Evolutionary conservation across 768 basidiomycete species (phyloP).

Genomic region (Leccinum arenicola): DNA sequence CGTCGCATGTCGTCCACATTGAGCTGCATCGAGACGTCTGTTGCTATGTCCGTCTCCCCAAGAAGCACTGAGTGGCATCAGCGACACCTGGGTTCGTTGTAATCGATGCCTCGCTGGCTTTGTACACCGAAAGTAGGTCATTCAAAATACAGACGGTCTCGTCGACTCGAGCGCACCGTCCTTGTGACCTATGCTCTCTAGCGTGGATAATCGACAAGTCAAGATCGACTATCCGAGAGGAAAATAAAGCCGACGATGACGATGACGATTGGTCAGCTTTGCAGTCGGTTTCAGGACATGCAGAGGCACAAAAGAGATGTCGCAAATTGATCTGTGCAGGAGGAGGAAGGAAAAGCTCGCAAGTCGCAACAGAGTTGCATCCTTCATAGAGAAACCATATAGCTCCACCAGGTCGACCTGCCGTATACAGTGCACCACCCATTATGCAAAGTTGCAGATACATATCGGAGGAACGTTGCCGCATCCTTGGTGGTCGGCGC

Average conservation of each 20-base stretch:
- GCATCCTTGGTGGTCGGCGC: conserved; percentile 17
- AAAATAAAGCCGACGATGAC: no score
- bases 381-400: conserved; percentile 64
- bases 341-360: conserved; percentile 59
- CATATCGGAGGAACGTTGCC: conserved; percentile 62
- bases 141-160: conserved; percentile 40
- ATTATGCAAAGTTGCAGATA: conserved; percentile 72
- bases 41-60: conserved; percentile 21
- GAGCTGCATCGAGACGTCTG: no score
- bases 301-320: neutral
- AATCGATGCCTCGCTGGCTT: conserved; percentile 51
- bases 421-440: conserved; percentile 69
- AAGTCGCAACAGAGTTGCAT: conserved; percentile 56
- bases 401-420: conserved; percentile 56
- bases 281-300: no score
- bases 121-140: conserved; percentile 52
- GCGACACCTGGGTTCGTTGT: conserved; percentile 53
- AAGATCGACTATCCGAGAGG: conserved; percentile 44
- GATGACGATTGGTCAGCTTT: no score
- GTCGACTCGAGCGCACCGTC: conserved; percentile 46
- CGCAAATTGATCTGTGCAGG: conserved; percentile 49
- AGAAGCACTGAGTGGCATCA: conserved; percentile 51
- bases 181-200: conserved; percentile 59
- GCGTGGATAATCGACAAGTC: conserved; percentile 55
- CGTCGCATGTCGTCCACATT: no score